Evolutionary conservation across 2,329 filamentous ascomycete genomes (phyloP).

Genomic region (Cordyceps tenuipes): DNA sequence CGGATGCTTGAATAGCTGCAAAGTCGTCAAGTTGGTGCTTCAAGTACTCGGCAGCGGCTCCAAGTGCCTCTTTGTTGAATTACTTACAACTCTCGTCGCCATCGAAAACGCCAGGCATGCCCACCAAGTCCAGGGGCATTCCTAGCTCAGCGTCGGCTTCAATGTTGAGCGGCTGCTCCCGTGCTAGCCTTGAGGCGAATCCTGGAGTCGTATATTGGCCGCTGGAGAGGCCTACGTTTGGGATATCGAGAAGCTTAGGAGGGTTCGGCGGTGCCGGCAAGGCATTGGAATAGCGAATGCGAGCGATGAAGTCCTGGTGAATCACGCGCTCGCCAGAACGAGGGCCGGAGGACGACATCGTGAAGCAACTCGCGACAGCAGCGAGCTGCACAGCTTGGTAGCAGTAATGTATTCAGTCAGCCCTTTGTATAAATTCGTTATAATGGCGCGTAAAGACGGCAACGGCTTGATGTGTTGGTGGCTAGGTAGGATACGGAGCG

Average conservation of each 20-base stretch:
- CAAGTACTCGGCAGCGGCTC: conserved; percentile 1
- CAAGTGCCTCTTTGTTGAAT: neutral
- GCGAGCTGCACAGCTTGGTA: conserved; percentile 2
- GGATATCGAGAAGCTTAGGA: conserved; percentile 94
- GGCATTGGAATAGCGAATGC: conserved; percentile 91
- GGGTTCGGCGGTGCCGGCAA: conserved; percentile 89
- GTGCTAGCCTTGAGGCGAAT: conserved; percentile 80
- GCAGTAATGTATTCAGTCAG: neutral
- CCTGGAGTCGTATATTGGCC: conserved; percentile 84
- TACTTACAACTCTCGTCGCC: conserved; percentile 83
- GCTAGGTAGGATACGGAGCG: neutral
- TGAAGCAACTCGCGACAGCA: conserved; percentile 1
- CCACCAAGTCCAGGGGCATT: conserved; percentile 93
- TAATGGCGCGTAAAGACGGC: conserved; percentile 14
- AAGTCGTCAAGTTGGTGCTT: conserved; percentile 6
- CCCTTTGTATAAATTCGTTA: conserved; percentile 9
- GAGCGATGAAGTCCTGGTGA: conserved; percentile 95
- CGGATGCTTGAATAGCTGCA: conserved; percentile 72
- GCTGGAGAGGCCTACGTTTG: conserved; percentile 79
- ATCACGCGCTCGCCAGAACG: conserved; percentile 50
- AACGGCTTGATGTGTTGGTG: neutral
- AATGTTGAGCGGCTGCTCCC: conserved; percentile 91
- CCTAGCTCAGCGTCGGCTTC: conserved; percentile 96
- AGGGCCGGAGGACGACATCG: conserved; percentile 27
- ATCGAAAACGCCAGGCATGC: conserved; percentile 89